Evolutionary conservation across 2,329 filamentous ascomycete genomes (phyloP).

Genomic region (Colletotrichum eleusines): DNA sequence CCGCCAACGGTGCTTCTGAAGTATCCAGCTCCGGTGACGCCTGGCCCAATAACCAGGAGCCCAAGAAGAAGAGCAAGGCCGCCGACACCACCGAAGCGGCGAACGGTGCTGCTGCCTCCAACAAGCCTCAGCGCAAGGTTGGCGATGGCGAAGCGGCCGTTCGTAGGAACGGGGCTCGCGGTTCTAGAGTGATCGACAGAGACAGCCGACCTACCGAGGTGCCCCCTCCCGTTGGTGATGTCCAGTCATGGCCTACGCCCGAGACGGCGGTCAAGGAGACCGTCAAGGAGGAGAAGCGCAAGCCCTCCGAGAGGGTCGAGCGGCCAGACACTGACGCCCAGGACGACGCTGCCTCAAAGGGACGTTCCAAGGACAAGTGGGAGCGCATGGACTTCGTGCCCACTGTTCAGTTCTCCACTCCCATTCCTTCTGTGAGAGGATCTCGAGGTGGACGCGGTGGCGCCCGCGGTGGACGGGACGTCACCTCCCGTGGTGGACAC

Average conservation of each 20-base stretch:
- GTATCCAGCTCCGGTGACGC: conserved; percentile 36
- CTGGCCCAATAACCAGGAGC: conserved; percentile 59
- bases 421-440: conserved; percentile 69
- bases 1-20: conserved; percentile 44
- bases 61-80: conserved; percentile 54
- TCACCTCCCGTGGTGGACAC: conserved; percentile 48
- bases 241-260: conserved; percentile 89
- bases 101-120: conserved; percentile 51
- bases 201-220: conserved; percentile 45
- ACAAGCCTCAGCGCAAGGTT: conserved; percentile 58
- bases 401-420: conserved; percentile 88
- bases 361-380: conserved; percentile 85
- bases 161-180: conserved; percentile 58
- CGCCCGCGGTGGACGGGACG: conserved; percentile 57
- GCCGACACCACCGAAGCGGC: conserved; percentile 42
- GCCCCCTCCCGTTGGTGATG: conserved; percentile 78
- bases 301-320: conserved; percentile 68
- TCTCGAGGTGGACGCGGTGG: conserved; percentile 63
- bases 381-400: conserved; percentile 85
- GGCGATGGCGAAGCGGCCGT: conserved; percentile 57
- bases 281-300: conserved; percentile 78
- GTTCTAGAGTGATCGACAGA: conserved; percentile 59
- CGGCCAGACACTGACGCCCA: conserved; percentile 74
- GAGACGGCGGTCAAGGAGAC: conserved; percentile 79
- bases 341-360: conserved; percentile 63